These are phyloP conservation scores for Stephanocyclus meneghinianus DNA, from an alignment of 352 stramenopile species.

Conservation along the genomic window DNA sequence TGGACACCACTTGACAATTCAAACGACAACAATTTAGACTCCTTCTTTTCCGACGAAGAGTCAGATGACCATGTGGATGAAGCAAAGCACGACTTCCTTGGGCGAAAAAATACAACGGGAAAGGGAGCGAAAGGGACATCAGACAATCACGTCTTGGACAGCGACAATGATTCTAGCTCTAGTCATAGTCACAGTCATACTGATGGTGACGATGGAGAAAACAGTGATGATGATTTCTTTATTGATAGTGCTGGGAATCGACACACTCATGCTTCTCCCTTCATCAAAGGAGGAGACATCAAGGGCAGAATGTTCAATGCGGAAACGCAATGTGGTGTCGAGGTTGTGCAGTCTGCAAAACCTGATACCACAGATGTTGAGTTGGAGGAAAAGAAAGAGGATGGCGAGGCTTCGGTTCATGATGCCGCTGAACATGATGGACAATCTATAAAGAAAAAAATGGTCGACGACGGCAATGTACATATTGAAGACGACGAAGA, in stretches of 20 bases:
- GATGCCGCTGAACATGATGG: constrained; percentile 8
- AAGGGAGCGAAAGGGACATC: not conserved
- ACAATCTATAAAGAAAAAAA: not conserved
- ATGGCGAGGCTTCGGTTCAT: constrained; percentile 4
- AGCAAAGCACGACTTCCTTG: not conserved
- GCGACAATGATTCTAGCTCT: constrained; percentile 29
- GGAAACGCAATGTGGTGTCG: not conserved
- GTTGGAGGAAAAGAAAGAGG: constrained; percentile 8
- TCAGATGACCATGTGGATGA: constrained; percentile 28
- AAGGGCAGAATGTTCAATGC: not conserved
- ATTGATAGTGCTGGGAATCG: constrained; percentile 38
- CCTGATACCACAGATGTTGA: not conserved
- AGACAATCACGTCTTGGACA: constrained; percentile 18
- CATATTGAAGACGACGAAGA: constrained; percentile 4
- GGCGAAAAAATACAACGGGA: not conserved
- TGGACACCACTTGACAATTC: constrained; percentile 22
- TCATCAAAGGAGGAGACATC: not conserved
- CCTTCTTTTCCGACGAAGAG: constrained; percentile 56
- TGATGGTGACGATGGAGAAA: constrained; percentile 14
- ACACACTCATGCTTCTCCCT: constrained; percentile 9
- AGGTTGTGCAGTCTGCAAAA: not conserved
- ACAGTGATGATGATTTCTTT: constrained; percentile 44
- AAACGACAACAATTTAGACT: constrained; percentile 43
- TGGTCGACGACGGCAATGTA: not conserved
- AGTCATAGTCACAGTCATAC: constrained; percentile 8